Conservation (phyloP, 164 flowering plant species). For the Platanus orientalis region DNA sequence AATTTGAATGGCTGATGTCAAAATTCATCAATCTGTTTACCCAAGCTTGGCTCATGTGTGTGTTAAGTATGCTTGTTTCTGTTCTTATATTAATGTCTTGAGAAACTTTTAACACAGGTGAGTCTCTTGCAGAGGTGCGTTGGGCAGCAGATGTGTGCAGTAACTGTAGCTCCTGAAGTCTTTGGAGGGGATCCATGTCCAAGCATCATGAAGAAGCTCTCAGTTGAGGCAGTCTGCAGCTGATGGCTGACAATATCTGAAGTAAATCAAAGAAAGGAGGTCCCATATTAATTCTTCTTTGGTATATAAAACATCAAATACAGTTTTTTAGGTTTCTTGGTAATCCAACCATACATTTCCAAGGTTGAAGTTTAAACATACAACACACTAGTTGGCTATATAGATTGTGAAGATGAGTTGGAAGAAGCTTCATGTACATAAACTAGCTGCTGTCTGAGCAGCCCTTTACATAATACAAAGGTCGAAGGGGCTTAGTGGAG, state of each 20-base stretch:
- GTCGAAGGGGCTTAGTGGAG: too few species aligned
- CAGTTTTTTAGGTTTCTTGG: constrained; percentile 5
- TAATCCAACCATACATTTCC: constrained; percentile 4
- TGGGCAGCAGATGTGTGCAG: constrained; percentile 76
- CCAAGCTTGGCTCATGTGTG: not conserved
- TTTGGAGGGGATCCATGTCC: constrained; percentile 40
- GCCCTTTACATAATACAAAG: too few species aligned
- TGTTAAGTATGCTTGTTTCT: too few species aligned
- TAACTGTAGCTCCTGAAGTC: constrained; percentile 40
- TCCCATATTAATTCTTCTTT: constrained; percentile 7
- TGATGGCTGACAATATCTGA: constrained; percentile 15
- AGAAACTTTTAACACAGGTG: constrained; percentile 16
- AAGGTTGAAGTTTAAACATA: constrained; percentile 19
- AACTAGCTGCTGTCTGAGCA: constrained; percentile 5
- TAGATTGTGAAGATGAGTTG: constrained; percentile 11
- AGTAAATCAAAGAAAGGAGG: constrained; percentile 13
- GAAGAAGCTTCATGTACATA: constrained; percentile 17
- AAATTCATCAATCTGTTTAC: not conserved
- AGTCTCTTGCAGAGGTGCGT: constrained; percentile 63
- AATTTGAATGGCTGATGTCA: not conserved
- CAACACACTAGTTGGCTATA: constrained; percentile 19
- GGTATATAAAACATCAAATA: constrained; percentile 8
- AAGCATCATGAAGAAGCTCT: constrained; percentile 34
- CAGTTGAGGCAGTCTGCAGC: constrained; percentile 41
- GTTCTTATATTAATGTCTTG: too few species aligned